Evolutionary conservation across 2,329 filamentous ascomycete genomes (phyloP), one percentile per base, ranked within the genome.

Genomic region (Purpureocillium lavendulum): DNA sequence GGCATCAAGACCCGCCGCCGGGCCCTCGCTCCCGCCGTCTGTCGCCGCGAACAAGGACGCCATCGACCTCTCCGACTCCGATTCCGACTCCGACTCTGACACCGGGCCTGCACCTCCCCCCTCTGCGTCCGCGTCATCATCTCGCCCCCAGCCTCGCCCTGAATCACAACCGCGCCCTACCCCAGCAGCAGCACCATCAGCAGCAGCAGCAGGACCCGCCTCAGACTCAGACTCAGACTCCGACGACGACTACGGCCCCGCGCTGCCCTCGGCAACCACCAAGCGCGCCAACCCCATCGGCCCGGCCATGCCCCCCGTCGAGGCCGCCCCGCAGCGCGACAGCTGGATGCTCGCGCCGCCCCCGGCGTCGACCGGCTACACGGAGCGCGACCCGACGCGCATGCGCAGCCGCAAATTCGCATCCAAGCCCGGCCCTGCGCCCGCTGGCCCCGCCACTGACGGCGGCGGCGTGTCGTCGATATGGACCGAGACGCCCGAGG

Each of bases 401-500:
- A 69, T 90, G 43, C 80, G 82, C 51, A 82, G 79, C 46, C 82
- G 87, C 44, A 88, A 86, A 49, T 97, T 96, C 67, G 80, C 87
- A 38, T 84, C 83, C 30, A 73, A 75, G 4, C 65, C 64, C 3
- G 55, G 51, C 57, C 1, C 39, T 6, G 21, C 21, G 10, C 6
- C 21, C 21, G 21, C 21, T 10, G 5, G 5, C 21, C 5, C 10
- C 21, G 21, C 10, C 21, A 26, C 50, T 1, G 45, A 51, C 9
- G 49, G 49, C 9, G 45, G 52, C 9, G 60, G 57, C 4, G 71
- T 87, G 34, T 74, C 76, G 54, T 79, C 77, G 16, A 78, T 90
- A 33, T 97, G 90, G 90, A 89, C 87, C 1, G 90, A 97, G 60
- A 95, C 87, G 8, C 85, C 87, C 0, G 85, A 90, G 57, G 77